A percentile compares a stretch with the other conserved stretches of the same genome.
Conservation (phyloP, 75 land plant genomes). For the Adiantum capillusveneris region DNA sequence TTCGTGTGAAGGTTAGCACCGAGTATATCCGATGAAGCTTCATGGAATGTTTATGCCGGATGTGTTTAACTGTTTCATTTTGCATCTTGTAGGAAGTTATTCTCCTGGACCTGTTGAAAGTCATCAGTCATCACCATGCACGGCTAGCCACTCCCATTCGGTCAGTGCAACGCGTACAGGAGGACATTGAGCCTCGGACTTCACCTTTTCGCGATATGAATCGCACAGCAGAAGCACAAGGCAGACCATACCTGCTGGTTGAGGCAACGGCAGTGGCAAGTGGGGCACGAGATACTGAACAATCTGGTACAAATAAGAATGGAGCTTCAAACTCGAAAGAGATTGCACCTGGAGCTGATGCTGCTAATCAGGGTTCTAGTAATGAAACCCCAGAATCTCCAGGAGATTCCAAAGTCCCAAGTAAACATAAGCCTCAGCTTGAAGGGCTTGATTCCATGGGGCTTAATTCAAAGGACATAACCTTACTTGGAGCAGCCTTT, state of each 20-base stretch:
- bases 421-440: slow-evolving; percentile 12
- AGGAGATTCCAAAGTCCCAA: background rate
- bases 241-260: slow-evolving; percentile 45
- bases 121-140: slow-evolving; percentile 92
- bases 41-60: background rate
- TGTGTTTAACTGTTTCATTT: slow-evolving; percentile 1
- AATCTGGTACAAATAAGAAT: background rate
- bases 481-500: slow-evolving; percentile 26
- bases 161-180: slow-evolving; percentile 63
- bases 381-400: slow-evolving; percentile 1
- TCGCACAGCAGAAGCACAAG: slow-evolving; percentile 17
- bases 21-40: background rate
- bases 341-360: background rate
- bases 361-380: background rate
- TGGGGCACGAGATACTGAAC: slow-evolving; percentile 10
- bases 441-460: slow-evolving; percentile 33
- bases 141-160: slow-evolving; percentile 97
- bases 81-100: slow-evolving; percentile 65
- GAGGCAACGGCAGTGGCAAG: slow-evolving; percentile 11
- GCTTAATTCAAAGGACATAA: slow-evolving; percentile 30
- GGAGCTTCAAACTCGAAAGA: slow-evolving; percentile 7
- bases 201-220: slow-evolving; percentile 56
- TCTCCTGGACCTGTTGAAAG: slow-evolving; percentile 72
- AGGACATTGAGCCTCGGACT: slow-evolving; percentile 50
- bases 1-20: slow-evolving; percentile 71